A percentile compares a stretch with the other conserved stretches of the same genome.
phyloP scores from a whole-genome alignment of 805 yeast species.

The Lipomyces starkeyi region DNA sequence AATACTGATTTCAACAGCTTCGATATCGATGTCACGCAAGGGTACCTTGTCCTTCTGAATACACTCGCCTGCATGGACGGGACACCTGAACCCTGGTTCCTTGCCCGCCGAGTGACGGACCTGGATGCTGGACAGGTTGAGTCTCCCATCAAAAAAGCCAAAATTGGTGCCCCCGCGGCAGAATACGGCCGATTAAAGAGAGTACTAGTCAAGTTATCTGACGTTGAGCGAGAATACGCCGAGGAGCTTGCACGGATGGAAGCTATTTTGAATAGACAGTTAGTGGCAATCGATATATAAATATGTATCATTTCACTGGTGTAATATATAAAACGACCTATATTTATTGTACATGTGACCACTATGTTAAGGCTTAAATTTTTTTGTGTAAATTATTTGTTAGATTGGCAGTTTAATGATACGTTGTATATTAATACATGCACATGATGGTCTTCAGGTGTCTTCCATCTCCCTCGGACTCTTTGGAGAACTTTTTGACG shows the following conservation, averaged over 20 bases:
- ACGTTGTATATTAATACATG: not conserved
- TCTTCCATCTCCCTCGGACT: not conserved
- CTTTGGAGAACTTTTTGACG: constrained; percentile 1
- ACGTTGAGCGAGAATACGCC: constrained; percentile 30
- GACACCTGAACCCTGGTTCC: constrained; percentile 52
- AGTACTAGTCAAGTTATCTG: constrained; percentile 23
- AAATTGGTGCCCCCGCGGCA: not conserved
- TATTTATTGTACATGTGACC: not conserved
- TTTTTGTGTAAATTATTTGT: constrained; percentile 1
- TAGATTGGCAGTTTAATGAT: not conserved
- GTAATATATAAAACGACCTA: not conserved
- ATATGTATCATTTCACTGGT: not conserved
- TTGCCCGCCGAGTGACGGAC: constrained; percentile 23
- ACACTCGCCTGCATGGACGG: constrained; percentile 41
- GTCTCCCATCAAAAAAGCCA: constrained; percentile 10
- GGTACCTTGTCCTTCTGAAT: constrained; percentile 38
- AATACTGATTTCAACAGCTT: constrained; percentile 24
- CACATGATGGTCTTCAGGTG: not conserved
- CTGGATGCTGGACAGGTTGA: not conserved
- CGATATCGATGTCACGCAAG: constrained; percentile 35
- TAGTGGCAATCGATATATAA: constrained; percentile 12
- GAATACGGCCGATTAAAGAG: constrained; percentile 16
- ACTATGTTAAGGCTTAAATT: not conserved
- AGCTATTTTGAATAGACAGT: constrained; percentile 21
- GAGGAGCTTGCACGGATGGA: constrained; percentile 33